These are phyloP conservation scores for Suhomyces anneliseae DNA, from an alignment of 1,139 yeast species.

Conservation along the genomic window DNA sequence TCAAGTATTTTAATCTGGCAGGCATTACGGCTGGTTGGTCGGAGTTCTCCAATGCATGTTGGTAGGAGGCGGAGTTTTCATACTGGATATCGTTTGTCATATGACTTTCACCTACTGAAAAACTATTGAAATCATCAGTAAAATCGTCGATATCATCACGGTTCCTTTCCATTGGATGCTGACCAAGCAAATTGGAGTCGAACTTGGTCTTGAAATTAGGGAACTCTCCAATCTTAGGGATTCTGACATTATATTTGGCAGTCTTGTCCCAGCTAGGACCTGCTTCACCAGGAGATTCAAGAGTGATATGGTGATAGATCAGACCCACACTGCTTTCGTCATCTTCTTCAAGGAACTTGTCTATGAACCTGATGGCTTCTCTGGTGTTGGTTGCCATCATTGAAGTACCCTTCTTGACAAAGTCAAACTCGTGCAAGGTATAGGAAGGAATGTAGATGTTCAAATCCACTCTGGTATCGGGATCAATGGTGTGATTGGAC, in stretches of 20 bases:
- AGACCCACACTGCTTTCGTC: slow-evolving; percentile 12
- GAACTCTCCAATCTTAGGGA: slow-evolving; percentile 49
- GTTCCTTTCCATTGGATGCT: slow-evolving; percentile 4
- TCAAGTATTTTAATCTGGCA: slow-evolving; percentile 44
- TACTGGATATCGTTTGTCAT: slow-evolving; percentile 31
- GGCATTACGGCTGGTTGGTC: slow-evolving; percentile 50
- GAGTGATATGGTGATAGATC: slow-evolving; percentile 22
- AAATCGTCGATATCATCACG: slow-evolving; percentile 8
- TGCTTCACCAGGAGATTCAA: slow-evolving; percentile 36
- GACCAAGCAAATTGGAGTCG: slow-evolving; percentile 30
- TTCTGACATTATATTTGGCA: slow-evolving; percentile 39
- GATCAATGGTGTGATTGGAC: slow-evolving; percentile 15
- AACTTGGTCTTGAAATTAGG: slow-evolving; percentile 44
- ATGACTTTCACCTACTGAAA: slow-evolving; percentile 9
- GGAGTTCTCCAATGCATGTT: slow-evolving; percentile 27
- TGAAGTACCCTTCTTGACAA: slow-evolving; percentile 52
- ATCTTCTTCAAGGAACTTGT: slow-evolving; percentile 33
- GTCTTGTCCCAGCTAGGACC: slow-evolving; percentile 55
- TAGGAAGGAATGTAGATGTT: slow-evolving; percentile 50
- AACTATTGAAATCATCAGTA: slow-evolving; percentile 11
- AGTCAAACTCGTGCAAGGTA: slow-evolving; percentile 59
- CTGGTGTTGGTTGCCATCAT: slow-evolving; percentile 57
- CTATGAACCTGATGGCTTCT: slow-evolving; percentile 57
- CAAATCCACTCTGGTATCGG: slow-evolving; percentile 23
- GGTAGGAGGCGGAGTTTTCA: slow-evolving; percentile 33